A percentile compares a stretch with the other conserved stretches of the same genome.
phyloP scores from a whole-genome alignment of 2,329 filamentous ascomycete species.

The Botrytis fragariae region DNA sequence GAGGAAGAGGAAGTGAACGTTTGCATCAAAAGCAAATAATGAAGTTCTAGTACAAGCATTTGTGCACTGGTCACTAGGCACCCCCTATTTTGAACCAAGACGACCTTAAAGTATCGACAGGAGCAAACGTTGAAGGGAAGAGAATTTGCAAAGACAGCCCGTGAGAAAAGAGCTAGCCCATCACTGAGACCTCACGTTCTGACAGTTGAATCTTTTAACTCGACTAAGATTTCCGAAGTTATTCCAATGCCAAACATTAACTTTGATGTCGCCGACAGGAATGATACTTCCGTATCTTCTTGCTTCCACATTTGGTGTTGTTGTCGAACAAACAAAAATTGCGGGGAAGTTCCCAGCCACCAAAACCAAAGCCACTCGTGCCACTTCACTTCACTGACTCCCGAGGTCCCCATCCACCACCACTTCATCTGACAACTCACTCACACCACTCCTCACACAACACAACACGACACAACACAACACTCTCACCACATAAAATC shows the following conservation, averaged over 20 bases:
- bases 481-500: not conserved
- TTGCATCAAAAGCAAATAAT: not conserved
- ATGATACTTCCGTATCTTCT: not conserved
- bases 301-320: not conserved
- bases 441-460: constrained; percentile 7
- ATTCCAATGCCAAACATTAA: not conserved
- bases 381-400: not conserved
- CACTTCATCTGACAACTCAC: not conserved
- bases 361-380: not conserved
- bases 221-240: not conserved
- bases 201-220: not conserved
- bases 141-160: not conserved
- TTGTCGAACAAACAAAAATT: not conserved
- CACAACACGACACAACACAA: not conserved
- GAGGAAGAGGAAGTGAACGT: not conserved
- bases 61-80: not conserved
- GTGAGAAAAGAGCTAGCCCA: not conserved
- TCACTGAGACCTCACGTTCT: not conserved
- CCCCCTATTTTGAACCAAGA: not conserved
- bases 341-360: not conserved
- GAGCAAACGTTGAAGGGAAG: not conserved
- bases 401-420: not conserved
- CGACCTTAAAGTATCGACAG: not conserved
- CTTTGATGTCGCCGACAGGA: not conserved
- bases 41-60: not conserved